Percentiles rank a stretch among this genome's conserved stretches.
These are phyloP conservation scores for Astraeus odoratus DNA, from an alignment of 768 basidiomycete genomes.

Conservation along the genomic window DNA sequence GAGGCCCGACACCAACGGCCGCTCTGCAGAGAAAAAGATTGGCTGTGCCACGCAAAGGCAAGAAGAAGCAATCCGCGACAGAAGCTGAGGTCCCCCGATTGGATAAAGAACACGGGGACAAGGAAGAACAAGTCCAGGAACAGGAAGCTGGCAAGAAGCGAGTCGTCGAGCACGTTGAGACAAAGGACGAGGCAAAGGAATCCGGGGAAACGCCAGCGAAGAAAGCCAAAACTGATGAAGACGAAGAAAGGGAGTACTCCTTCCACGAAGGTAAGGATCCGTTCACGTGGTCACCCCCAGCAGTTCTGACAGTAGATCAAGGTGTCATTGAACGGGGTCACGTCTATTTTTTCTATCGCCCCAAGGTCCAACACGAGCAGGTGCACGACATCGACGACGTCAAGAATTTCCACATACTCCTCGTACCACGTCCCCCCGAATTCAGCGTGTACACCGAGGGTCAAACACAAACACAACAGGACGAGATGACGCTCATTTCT, in stretches of 20 bases:
- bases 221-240: constrained; percentile 13
- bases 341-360: constrained; percentile 61
- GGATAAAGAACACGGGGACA: no score
- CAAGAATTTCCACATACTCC: constrained; percentile 50
- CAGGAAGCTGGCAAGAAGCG: constrained; percentile 18
- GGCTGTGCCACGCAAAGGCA: constrained; percentile 2
- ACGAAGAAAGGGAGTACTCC: constrained; percentile 12
- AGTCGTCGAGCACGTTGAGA: constrained; percentile 15
- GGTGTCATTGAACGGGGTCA: constrained; percentile 54
- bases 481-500: constrained; percentile 37
- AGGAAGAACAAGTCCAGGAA: constrained; percentile 22
- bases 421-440: constrained; percentile 48
- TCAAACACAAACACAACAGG: constrained; percentile 8
- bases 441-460: constrained; percentile 23
- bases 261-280: constrained; percentile 11
- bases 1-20: background rate
- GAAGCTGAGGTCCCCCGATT: no score
- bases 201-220: constrained; percentile 4
- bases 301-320: no score
- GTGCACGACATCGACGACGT: constrained; percentile 52
- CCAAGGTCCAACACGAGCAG: constrained; percentile 46
- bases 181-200: constrained; percentile 7
- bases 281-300: no score
- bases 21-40: background rate
- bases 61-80: constrained; percentile 22